phyloP scores from a whole-genome alignment of 257 asterid species.

The Rubia yunnanensis region DNA sequence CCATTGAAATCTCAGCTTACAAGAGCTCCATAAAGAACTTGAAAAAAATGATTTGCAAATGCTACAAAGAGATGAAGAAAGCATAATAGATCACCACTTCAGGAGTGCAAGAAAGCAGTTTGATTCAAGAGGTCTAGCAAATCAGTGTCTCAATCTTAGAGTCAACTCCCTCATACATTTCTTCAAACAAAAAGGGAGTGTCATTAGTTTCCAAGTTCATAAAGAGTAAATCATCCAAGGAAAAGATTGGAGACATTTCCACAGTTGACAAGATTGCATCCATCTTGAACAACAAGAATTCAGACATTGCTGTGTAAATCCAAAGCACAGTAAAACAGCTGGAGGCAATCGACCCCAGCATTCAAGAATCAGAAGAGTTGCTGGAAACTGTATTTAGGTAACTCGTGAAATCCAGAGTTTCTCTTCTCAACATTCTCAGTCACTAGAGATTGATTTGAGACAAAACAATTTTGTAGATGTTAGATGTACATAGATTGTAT shows the following conservation, averaged over 20 bases:
- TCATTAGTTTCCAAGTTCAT: constrained; percentile 24
- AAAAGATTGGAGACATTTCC: too few species aligned
- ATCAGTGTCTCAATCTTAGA: constrained; percentile 14
- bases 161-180: constrained; percentile 18
- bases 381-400: too few species aligned
- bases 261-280: neutral
- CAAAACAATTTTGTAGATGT: too few species aligned
- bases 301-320: neutral
- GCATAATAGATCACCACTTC: too few species aligned
- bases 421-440: too few species aligned
- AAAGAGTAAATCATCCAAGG: neutral
- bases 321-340: neutral
- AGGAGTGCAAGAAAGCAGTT: neutral
- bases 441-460: too few species aligned
- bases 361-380: too few species aligned
- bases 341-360: too few species aligned
- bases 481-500: too few species aligned
- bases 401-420: too few species aligned
- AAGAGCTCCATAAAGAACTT: constrained; percentile 9
- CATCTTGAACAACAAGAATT: too few species aligned
- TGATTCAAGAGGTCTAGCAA: constrained; percentile 20
- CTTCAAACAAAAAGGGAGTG: constrained; percentile 13
- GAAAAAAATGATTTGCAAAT: constrained; percentile 19
- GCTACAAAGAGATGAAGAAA: constrained; percentile 19
- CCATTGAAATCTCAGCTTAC: too few species aligned